These are phyloP conservation scores for Beauveria sp. DNA, from an alignment of 2,329 filamentous ascomycete genomes.

Conservation along the genomic window DNA sequence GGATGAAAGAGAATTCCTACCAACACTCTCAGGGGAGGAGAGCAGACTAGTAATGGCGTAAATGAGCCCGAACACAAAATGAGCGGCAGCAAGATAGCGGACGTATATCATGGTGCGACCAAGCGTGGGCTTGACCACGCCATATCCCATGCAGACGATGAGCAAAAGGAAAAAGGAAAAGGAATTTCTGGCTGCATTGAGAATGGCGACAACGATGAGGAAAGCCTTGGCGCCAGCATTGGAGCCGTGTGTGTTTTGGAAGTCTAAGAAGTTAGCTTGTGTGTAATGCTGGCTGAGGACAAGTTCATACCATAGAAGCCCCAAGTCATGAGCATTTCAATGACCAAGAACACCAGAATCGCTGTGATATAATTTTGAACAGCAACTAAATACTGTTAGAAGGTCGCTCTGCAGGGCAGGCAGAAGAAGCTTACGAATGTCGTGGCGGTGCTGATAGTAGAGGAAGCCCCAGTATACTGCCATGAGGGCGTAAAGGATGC, in stretches of 20 bases:
- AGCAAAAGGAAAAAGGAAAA: constrained; percentile 97
- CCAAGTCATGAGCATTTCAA: constrained; percentile 98
- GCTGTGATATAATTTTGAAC: constrained; percentile 99
- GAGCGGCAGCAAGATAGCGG: constrained; percentile 79
- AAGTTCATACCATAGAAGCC: constrained; percentile 71
- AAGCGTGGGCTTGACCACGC: constrained; percentile 88
- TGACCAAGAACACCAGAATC: constrained; percentile 84
- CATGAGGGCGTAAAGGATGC: constrained; percentile 86
- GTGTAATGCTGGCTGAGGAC: neutral
- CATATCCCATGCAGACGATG: constrained; percentile 99
- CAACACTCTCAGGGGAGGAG: constrained; percentile 78
- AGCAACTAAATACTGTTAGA: constrained; percentile 53
- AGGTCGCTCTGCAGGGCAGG: constrained; percentile 2
- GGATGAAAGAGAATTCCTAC: constrained; percentile 29
- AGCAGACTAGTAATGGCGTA: constrained; percentile 87
- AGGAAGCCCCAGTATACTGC: constrained; percentile 83
- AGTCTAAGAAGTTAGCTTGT: constrained; percentile 53
- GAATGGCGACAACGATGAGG: constrained; percentile 81
- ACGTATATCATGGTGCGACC: constrained; percentile 93
- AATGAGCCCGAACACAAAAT: constrained; percentile 91
- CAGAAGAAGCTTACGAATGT: constrained; percentile 60
- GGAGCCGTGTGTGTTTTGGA: constrained; percentile 81
- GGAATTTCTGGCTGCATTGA: constrained; percentile 91
- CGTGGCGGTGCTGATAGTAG: constrained; percentile 87
- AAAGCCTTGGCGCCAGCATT: constrained; percentile 72